Percentiles rank a stretch among this genome's conserved stretches.
phyloP scores from a whole-genome alignment of 2,329 filamentous ascomycete genomes.

The Monilinia vaccinii-corymbosi region DNA sequence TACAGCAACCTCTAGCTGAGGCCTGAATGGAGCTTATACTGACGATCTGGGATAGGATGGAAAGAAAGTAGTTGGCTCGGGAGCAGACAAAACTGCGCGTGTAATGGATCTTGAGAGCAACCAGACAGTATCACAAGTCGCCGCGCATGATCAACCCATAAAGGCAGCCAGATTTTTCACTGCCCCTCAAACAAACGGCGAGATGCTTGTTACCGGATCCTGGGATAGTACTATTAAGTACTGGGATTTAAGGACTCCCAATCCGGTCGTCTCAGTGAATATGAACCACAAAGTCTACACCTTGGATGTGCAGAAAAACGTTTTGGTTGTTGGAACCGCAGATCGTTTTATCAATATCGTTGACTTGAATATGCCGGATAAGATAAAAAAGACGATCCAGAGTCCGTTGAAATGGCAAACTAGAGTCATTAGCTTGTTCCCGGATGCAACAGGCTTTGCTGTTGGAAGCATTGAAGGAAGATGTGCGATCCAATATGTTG shows the following conservation, averaged over 20 bases:
- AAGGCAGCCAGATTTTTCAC: slow-evolving; percentile 72
- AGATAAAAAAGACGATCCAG: slow-evolving; percentile 93
- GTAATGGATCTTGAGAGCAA: slow-evolving; percentile 71
- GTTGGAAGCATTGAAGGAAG: slow-evolving; percentile 95
- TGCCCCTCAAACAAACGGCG: slow-evolving; percentile 47
- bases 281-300: slow-evolving; percentile 78
- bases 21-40: slow-evolving; percentile 8
- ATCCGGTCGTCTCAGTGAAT: slow-evolving; percentile 54
- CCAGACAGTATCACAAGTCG: slow-evolving; percentile 58
- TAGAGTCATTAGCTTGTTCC: slow-evolving; percentile 87
- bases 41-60: slow-evolving; percentile 57
- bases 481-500: slow-evolving; percentile 96
- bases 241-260: slow-evolving; percentile 66
- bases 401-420: slow-evolving; percentile 99
- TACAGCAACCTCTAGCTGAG: background rate
- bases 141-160: slow-evolving; percentile 77
- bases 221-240: slow-evolving; percentile 91
- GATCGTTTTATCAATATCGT: slow-evolving; percentile 95
- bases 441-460: slow-evolving; percentile 83
- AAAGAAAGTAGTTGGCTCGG: slow-evolving; percentile 75
- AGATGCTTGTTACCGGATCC: slow-evolving; percentile 84
- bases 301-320: slow-evolving; percentile 81
- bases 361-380: slow-evolving; percentile 77
- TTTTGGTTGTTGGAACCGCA: slow-evolving; percentile 86
- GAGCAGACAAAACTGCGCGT: slow-evolving; percentile 84